Conservation (phyloP, 257 asterid species). For the Plantago major region DNA sequence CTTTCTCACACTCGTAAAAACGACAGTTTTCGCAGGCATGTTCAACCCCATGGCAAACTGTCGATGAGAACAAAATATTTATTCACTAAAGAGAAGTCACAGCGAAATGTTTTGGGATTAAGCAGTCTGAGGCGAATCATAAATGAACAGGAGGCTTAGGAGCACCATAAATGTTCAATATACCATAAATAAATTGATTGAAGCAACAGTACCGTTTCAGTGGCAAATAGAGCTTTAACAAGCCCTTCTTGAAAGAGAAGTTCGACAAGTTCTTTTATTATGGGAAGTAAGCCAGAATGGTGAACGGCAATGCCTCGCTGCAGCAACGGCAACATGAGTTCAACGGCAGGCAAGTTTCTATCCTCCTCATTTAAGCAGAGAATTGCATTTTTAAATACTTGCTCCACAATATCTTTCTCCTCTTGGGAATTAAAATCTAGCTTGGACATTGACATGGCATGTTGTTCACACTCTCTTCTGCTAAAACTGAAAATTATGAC, state of each 20-base stretch:
- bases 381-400: conserved; percentile 79
- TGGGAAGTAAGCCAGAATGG: conserved; percentile 97
- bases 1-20: conserved; percentile 85
- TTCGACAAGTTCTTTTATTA: conserved; percentile 93
- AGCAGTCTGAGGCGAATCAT: background rate
- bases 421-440: conserved; percentile 85
- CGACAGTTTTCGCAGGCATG: conserved; percentile 99
- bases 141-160: background rate
- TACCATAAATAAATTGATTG: conserved; percentile 7
- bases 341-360: conserved; percentile 92
- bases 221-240: conserved; percentile 94
- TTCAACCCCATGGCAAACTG: conserved; percentile 99
- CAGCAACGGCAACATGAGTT: conserved; percentile 90
- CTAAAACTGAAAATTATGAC: conserved; percentile 97
- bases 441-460: conserved; percentile 97
- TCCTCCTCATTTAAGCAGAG: conserved; percentile 90
- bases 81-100: background rate
- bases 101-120: background rate
- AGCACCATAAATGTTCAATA: conserved; percentile 4
- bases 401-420: conserved; percentile 82
- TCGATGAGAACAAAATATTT: background rate
- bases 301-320: conserved; percentile 98
- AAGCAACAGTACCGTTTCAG: conserved; percentile 73
- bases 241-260: conserved; percentile 99
- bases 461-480: conserved; percentile 97